Percentiles rank a stretch among this genome's conserved stretches.
Conservation (phyloP, 2,329 filamentous ascomycete genomes). For the Pseudomassariella vexata region DNA sequence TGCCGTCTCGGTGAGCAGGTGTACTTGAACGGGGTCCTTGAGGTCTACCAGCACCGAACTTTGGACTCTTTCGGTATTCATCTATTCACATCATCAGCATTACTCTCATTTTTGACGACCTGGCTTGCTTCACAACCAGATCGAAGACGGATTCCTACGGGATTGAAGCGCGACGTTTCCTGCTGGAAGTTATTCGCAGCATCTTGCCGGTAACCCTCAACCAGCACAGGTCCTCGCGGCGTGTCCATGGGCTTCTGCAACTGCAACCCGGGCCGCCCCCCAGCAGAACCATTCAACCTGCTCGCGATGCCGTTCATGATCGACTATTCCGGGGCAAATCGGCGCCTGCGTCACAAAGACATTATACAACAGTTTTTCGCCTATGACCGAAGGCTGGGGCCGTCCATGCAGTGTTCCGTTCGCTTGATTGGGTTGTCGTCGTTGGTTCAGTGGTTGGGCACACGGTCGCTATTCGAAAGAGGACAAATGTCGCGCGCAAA, state of each 20-base stretch:
- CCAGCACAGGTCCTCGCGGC: conserved; percentile 42
- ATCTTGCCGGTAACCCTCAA: conserved; percentile 55
- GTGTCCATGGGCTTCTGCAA: conserved; percentile 20
- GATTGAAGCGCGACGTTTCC: conserved; percentile 49
- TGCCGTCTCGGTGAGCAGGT: conserved; percentile 89
- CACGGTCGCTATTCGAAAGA: too few species aligned
- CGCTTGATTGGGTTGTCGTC: too few species aligned
- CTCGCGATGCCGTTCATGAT: conserved; percentile 8
- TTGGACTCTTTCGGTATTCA: conserved; percentile 44
- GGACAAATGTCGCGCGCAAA: too few species aligned
- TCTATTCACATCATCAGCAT: conserved; percentile 27
- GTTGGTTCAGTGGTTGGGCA: too few species aligned
- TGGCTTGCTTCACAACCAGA: background rate
- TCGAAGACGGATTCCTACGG: conserved; percentile 37
- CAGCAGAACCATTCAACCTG: conserved; percentile 32
- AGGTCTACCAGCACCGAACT: conserved; percentile 55
- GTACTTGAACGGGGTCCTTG: conserved; percentile 74
- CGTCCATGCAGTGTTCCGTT: too few species aligned
- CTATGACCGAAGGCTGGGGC: too few species aligned
- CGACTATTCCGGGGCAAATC: conserved; percentile 3
- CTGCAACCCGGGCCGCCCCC: conserved; percentile 1
- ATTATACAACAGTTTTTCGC: conserved; percentile 8
- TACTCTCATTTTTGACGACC: too few species aligned
- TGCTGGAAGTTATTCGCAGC: conserved; percentile 47
- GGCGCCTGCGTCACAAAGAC: conserved; percentile 6